Conservation (phyloP, 2,329 filamentous ascomycete species). For the Fusarium odoratissimum region DNA sequence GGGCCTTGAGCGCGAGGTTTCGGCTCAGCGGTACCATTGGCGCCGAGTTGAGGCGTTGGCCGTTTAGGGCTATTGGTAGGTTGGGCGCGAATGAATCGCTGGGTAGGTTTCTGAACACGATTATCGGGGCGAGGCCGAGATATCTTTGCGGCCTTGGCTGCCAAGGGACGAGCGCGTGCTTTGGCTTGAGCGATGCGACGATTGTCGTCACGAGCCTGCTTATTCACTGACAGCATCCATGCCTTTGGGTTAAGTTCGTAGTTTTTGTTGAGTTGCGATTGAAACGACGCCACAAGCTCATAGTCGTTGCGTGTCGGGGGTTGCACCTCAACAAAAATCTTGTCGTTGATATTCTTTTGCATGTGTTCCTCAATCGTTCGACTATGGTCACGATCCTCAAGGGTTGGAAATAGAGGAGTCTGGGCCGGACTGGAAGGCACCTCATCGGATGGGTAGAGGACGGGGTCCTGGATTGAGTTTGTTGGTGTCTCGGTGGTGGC, state of each 20-base stretch:
- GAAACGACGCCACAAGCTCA: slow-evolving; percentile 63
- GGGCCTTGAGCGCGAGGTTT: slow-evolving; percentile 66
- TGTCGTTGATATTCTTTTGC: slow-evolving; percentile 34
- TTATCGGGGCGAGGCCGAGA: slow-evolving; percentile 50
- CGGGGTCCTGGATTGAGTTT: slow-evolving; percentile 62
- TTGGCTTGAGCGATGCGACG: slow-evolving; percentile 52
- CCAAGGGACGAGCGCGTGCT: slow-evolving; percentile 56
- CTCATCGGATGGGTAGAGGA: slow-evolving; percentile 65
- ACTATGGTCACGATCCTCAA: slow-evolving; percentile 43
- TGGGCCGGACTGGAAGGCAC: slow-evolving; percentile 55
- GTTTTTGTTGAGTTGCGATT: slow-evolving; percentile 62
- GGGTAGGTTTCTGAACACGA: slow-evolving; percentile 52
- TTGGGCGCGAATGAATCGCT: slow-evolving; percentile 52
- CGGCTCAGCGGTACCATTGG: slow-evolving; percentile 63
- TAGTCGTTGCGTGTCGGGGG: slow-evolving; percentile 67
- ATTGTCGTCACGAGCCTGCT: slow-evolving; percentile 60
- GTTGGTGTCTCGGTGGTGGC: slow-evolving; percentile 48
- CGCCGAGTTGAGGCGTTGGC: slow-evolving; percentile 53
- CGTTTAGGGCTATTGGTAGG: slow-evolving; percentile 38
- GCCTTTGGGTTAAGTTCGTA: slow-evolving; percentile 56
- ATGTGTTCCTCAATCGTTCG: slow-evolving; percentile 50
- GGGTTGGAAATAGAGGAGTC: slow-evolving; percentile 61
- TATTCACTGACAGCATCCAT: slow-evolving; percentile 65
- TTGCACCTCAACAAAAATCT: slow-evolving; percentile 55
- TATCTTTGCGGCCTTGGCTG: slow-evolving; percentile 52